These are phyloP conservation scores for Ilyonectria destructans DNA, from an alignment of 2,329 filamentous ascomycete species.

Conservation along the genomic window DNA sequence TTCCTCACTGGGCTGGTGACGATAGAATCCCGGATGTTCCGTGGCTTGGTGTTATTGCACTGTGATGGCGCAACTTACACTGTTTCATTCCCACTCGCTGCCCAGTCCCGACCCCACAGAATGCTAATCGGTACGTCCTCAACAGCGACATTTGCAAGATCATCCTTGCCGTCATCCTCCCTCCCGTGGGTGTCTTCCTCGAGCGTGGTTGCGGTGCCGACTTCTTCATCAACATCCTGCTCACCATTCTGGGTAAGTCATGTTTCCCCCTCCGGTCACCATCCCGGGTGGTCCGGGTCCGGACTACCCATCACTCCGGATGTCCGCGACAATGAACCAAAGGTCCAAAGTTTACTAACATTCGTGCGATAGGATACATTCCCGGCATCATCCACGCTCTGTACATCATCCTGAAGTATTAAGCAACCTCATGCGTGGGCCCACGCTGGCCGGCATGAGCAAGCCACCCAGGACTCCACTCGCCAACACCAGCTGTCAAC, in stretches of 20 bases:
- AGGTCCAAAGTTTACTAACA: conserved; percentile 33
- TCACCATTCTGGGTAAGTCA: conserved; percentile 79
- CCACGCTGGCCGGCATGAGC: conserved; percentile 23
- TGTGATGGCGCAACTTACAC: conserved; percentile 1
- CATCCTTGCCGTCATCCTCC: conserved; percentile 91
- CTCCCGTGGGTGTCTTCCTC: conserved; percentile 93
- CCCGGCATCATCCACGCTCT: conserved; percentile 93
- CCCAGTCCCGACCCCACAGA: not conserved
- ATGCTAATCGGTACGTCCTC: conserved; percentile 32
- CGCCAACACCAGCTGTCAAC: conserved; percentile 16
- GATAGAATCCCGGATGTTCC: conserved; percentile 44
- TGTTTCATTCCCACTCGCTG: not conserved
- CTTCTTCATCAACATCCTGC: conserved; percentile 92
- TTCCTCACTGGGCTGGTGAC: conserved; percentile 16
- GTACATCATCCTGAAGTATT: conserved; percentile 95
- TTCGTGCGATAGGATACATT: conserved; percentile 66
- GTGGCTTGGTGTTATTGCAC: conserved; percentile 28
- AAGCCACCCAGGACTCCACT: conserved; percentile 28
- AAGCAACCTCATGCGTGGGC: conserved; percentile 53
- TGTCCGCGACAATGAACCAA: not conserved
- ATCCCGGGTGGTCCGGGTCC: conserved; percentile 57
- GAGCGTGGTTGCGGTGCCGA: conserved; percentile 92
- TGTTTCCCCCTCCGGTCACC: not conserved
- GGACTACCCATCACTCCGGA: not conserved
- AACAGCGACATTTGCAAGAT: conserved; percentile 74